Evolutionary conservation across 352 stramenopile species (phyloP).

Genomic region (Globisporangium rhizosaccharum): DNA sequence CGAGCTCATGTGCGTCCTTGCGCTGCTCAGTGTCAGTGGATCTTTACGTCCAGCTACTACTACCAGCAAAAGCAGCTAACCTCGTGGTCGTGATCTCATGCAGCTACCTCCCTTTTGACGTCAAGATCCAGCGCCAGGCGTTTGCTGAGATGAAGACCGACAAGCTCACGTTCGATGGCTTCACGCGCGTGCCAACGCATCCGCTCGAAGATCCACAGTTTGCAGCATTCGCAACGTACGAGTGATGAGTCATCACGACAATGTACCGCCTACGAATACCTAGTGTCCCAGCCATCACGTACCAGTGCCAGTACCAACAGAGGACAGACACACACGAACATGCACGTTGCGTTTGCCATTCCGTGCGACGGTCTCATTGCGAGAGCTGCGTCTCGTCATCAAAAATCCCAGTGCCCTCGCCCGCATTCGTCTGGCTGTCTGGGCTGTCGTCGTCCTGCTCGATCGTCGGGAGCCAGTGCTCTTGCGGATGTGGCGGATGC

Average conservation of each 20-base stretch:
- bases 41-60: background rate
- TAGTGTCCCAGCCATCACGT: background rate
- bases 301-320: background rate
- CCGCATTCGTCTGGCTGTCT: slow-evolving; percentile 15
- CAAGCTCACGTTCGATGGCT: slow-evolving; percentile 61
- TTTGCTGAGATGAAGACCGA: slow-evolving; percentile 76
- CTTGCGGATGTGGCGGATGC: background rate
- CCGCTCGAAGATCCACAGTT: slow-evolving; percentile 64
- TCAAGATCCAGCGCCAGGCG: slow-evolving; percentile 68
- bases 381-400: slow-evolving; percentile 36
- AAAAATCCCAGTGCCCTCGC: slow-evolving; percentile 25
- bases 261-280: background rate
- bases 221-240: slow-evolving; percentile 39
- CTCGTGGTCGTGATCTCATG: background rate
- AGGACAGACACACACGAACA: background rate
- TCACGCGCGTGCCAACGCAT: slow-evolving; percentile 37
- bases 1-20: slow-evolving; percentile 49
- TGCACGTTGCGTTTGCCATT: background rate
- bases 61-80: background rate
- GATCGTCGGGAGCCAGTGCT: slow-evolving; percentile 9
- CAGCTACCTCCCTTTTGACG: slow-evolving; percentile 69
- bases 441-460: slow-evolving; percentile 11
- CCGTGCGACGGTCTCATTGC: slow-evolving; percentile 1
- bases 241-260: background rate
- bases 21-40: background rate